Conservation (phyloP, 2,329 filamentous ascomycete genomes). For the Aspergillus sp. region DNA sequence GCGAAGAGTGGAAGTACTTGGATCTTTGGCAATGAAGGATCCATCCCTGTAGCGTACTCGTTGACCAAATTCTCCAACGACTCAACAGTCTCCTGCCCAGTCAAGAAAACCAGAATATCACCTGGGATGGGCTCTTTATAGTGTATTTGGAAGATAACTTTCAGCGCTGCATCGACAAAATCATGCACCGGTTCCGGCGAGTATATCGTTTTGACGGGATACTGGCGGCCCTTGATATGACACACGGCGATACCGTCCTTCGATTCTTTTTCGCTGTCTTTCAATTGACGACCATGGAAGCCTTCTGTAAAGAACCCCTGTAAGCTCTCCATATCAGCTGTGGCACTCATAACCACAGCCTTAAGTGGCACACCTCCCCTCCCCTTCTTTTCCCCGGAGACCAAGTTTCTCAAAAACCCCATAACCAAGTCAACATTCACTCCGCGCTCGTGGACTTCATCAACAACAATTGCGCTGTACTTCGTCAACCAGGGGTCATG, state of each 20-base stretch:
- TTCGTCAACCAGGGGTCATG: conserved; percentile 76
- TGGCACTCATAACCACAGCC: conserved; percentile 95
- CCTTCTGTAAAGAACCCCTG: conserved; percentile 67
- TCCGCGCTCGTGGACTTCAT: conserved; percentile 95
- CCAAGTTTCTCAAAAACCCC: conserved; percentile 80
- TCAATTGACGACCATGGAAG: conserved; percentile 11
- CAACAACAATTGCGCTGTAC: conserved; percentile 88
- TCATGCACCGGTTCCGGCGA: conserved; percentile 73
- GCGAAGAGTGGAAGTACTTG: conserved; percentile 81
- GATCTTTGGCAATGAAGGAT: conserved; percentile 68
- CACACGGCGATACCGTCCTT: conserved; percentile 52
- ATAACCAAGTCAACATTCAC: conserved; percentile 90
- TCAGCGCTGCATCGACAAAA: conserved; percentile 77
- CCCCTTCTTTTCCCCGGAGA: conserved; percentile 58
- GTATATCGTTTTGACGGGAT: conserved; percentile 76
- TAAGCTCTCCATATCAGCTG: conserved; percentile 80
- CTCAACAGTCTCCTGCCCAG: conserved; percentile 91
- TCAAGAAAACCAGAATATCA: conserved; percentile 88
- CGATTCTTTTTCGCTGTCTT: conserved; percentile 12
- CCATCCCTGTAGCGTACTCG: conserved; percentile 71
- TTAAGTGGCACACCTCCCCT: conserved; percentile 76
- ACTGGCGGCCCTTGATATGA: conserved; percentile 83
- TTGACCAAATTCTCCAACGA: conserved; percentile 76
- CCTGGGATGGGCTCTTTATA: conserved; percentile 86
- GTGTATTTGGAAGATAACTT: conserved; percentile 83